Base-by-base conservation (phyloP, 768 basidiomycete genomes). In the Tylopilus intermedius region DNA sequence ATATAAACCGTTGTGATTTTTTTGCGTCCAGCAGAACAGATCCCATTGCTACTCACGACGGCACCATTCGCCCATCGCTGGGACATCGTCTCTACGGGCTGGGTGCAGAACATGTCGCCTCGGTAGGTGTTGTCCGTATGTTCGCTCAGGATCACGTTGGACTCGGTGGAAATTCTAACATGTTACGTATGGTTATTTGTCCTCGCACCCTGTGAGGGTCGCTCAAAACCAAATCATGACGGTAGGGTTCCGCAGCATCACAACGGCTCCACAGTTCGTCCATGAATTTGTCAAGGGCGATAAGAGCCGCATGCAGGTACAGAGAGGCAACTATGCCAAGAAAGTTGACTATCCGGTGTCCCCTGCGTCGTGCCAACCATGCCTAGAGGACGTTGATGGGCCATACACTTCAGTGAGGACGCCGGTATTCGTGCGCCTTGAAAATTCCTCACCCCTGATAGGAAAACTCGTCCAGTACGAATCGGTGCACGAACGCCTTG, bases 71-170 rank as follows among this genome's bases (percentile, higher is more conserved):
- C 39, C 39, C 33, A 26, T 18, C 14, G 8, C 30, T 39, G 26
- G 30, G 10, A 13, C 4, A 45, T 45, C 30, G 24, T 49, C 13
- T 40, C 21, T 5, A 42, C 21, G 18, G 35, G 24, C 8, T 29
- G n/a, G 46, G 27, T 27, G 13, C 30, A 22, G 29, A 33, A 14
- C 8, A 24, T 33, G 29, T 32, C 18, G 14, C 74, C 44, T 71
- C 68, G 65, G 78, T 76, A 38, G 54, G 67, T 45, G n/a, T 6
- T 18, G 14, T 21, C 14, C 1, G 4, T 32, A 35, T 33, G 27
- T 26, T 60, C 18, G 47, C 22, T 26, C 18, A 29, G 29, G 50
- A 29, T 33, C 15, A 29, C 6, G 7, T 26, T 22, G 37, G 26
- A 37, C 26, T 41, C 33, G 9, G 45, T 30, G n/a, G 29, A 9